phyloP scores from a whole-genome alignment of 2,329 filamentous ascomycete species.

The Calonectria crousiana region DNA sequence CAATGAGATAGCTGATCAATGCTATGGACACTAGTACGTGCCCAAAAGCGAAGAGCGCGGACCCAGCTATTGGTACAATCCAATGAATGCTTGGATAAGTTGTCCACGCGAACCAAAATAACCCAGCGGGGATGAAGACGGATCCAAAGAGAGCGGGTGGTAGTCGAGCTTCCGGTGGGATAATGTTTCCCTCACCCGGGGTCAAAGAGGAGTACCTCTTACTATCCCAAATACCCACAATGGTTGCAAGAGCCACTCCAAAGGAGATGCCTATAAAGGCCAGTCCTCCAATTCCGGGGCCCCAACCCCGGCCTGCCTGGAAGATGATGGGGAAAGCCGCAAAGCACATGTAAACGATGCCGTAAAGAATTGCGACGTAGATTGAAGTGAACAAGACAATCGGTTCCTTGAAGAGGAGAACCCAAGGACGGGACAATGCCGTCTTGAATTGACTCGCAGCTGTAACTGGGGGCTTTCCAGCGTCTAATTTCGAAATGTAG shows the following conservation, averaged over 20 bases:
- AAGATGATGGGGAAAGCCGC: conserved; percentile 16
- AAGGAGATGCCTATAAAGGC: background rate
- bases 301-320: conserved; percentile 7
- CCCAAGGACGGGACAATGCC: conserved; percentile 1
- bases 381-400: conserved; percentile 8
- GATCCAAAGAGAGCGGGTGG: background rate
- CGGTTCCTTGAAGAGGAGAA: conserved; percentile 6
- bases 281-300: conserved; percentile 5
- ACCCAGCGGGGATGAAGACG: background rate
- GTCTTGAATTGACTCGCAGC: background rate
- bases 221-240: background rate
- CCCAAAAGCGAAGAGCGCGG: background rate
- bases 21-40: background rate
- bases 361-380: conserved; percentile 12
- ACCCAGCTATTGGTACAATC: conserved; percentile 12
- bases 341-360: conserved; percentile 10
- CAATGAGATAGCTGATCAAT: conserved; percentile 8
- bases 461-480: background rate
- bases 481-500: conserved; percentile 9
- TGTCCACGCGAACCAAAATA: conserved; percentile 20
- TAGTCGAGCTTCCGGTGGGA: background rate
- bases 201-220: background rate
- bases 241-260: background rate
- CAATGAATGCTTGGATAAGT: background rate
- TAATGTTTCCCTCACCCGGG: background rate